phyloP scores from a whole-genome alignment of 2,329 filamentous ascomycete species.

The Pseudogymnoascus sp. region DNA sequence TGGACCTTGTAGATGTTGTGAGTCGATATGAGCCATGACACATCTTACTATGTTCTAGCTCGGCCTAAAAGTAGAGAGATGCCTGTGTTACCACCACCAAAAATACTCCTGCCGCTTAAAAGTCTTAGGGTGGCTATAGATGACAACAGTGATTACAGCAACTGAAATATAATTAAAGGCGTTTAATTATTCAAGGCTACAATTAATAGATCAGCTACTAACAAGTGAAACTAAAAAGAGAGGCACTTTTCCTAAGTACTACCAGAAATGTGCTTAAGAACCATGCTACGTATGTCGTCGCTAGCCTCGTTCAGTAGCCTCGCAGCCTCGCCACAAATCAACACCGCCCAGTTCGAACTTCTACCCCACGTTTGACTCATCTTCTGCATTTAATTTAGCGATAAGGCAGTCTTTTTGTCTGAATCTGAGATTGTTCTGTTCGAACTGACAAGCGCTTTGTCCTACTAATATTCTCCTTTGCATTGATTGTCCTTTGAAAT shows the following conservation, averaged over 20 bases:
- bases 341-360: slow-evolving; percentile 2
- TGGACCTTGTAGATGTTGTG: slow-evolving; percentile 1
- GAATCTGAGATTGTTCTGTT: background rate
- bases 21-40: slow-evolving; percentile 2
- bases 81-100: no score
- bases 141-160: no score
- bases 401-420: background rate
- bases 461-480: slow-evolving; percentile 6
- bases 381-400: background rate
- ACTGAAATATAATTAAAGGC: no score
- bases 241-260: no score
- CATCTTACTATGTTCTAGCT: background rate
- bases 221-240: no score
- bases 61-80: background rate
- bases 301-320: slow-evolving; percentile 5
- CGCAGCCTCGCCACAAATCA: slow-evolving; percentile 7
- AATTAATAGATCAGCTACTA: no score
- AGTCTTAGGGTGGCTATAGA: no score
- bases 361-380: slow-evolving; percentile 5
- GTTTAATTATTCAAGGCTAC: no score
- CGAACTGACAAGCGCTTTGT: background rate
- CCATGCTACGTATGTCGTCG: background rate
- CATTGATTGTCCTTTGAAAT: background rate
- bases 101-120: no score
- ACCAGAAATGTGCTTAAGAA: no score